phyloP scores from a whole-genome alignment of 169 alveolate genomes.

The Plasmodium billcollinsi region DNA sequence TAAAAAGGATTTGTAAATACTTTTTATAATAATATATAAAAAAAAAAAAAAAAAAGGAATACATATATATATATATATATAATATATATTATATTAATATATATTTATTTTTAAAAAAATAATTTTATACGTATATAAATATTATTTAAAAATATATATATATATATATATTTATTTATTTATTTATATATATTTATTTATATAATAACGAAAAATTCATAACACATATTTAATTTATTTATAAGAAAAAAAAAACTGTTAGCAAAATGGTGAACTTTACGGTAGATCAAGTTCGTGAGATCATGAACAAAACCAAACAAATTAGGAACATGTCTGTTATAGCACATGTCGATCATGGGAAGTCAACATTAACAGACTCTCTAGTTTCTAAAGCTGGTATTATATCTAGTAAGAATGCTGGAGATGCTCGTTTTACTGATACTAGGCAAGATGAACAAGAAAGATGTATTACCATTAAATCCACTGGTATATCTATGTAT shows the following conservation, averaged over 20 bases:
- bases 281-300: slow-evolving; percentile 98
- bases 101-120: too few relatives aligned
- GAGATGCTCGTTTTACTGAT: slow-evolving; percentile 99
- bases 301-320: slow-evolving; percentile 98
- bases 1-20: too few relatives aligned
- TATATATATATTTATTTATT: not conserved
- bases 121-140: too few relatives aligned
- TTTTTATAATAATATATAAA: too few relatives aligned
- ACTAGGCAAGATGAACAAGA: slow-evolving; percentile 99
- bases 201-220: not conserved
- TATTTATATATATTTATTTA: not conserved
- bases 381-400: slow-evolving; percentile 99
- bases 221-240: slow-evolving; percentile 8
- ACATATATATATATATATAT: too few relatives aligned
- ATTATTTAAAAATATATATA: too few relatives aligned
- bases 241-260: slow-evolving; percentile 3
- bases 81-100: too few relatives aligned
- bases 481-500: slow-evolving; percentile 99
- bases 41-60: too few relatives aligned
- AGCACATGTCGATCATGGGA: slow-evolving; percentile 99
- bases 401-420: slow-evolving; percentile 98
- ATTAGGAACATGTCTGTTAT: slow-evolving; percentile 99
- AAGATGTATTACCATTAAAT: slow-evolving; percentile 99
- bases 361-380: slow-evolving; percentile 99
- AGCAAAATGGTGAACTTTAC: slow-evolving; percentile 98